A percentile compares a stretch with the other conserved stretches of the same genome.
Conservation (phyloP, 129 eudicot species). For the Tagetes patula region DNA sequence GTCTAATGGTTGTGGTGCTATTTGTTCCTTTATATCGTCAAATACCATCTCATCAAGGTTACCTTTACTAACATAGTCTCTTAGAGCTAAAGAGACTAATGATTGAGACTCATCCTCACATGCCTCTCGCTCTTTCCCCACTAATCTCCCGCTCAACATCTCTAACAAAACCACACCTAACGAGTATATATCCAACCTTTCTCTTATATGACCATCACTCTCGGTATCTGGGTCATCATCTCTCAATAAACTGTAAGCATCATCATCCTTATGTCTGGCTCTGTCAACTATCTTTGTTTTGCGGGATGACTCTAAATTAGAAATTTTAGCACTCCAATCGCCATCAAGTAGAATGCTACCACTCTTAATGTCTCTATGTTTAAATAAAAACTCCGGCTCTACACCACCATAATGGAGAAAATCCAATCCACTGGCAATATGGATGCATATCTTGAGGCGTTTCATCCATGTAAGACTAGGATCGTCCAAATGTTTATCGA, state of each 20-base stretch:
- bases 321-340: slow-evolving; percentile 12
- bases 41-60: not conserved
- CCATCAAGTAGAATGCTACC: not conserved
- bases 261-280: not conserved
- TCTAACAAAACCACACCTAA: slow-evolving; percentile 3
- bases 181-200: not conserved
- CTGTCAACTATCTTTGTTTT: not conserved
- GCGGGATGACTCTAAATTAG: not conserved
- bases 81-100: not conserved
- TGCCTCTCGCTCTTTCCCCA: not conserved
- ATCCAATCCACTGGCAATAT: not conserved
- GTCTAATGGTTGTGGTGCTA: not conserved
- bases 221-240: not conserved
- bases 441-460: not conserved
- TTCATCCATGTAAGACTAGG: slow-evolving; percentile 8
- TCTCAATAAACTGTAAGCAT: not conserved
- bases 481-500: not conserved
- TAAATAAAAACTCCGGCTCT: no score
- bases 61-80: not conserved
- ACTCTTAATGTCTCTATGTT: not conserved
- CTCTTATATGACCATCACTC: not conserved
- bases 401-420: not conserved
- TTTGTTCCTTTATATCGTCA: slow-evolving; percentile 10
- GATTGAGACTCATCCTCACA: not conserved
- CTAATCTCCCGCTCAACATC: not conserved